Conservation (phyloP, 306 rosid species). For the Cucumis cinereus region DNA sequence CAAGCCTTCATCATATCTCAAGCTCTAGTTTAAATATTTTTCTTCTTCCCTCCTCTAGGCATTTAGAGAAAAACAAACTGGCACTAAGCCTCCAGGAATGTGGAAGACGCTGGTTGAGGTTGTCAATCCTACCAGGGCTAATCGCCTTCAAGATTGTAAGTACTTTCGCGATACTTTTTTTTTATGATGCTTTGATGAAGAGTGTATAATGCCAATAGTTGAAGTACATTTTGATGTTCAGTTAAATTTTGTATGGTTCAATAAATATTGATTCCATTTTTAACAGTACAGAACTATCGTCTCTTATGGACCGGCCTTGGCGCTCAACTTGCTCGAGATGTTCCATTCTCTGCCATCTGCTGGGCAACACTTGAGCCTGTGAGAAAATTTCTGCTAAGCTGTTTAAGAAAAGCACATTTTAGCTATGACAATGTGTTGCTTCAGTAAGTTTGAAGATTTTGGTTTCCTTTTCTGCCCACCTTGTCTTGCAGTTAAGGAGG, state of each 20-base stretch:
- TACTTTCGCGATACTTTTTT: background rate
- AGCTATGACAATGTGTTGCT: conserved; percentile 8
- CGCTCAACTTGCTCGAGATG: conserved; percentile 87
- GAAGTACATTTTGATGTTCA: background rate
- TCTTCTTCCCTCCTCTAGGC: conserved; percentile 32
- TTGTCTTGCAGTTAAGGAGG: conserved; percentile 44
- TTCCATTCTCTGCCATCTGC: conserved; percentile 93
- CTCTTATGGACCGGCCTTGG: conserved; percentile 98
- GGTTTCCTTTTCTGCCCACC: background rate
- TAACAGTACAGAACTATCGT: conserved; percentile 53
- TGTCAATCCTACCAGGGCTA: conserved; percentile 35
- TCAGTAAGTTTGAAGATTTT: conserved; percentile 15
- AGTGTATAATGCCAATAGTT: background rate
- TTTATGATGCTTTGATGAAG: background rate
- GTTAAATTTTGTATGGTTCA: background rate
- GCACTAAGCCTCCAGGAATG: conserved; percentile 62
- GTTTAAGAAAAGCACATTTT: conserved; percentile 1
- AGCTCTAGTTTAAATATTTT: background rate
- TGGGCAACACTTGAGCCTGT: conserved; percentile 97
- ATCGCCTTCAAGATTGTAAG: conserved; percentile 42
- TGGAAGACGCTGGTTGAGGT: conserved; percentile 68
- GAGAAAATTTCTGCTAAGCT: conserved; percentile 13
- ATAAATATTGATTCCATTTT: conserved; percentile 9
- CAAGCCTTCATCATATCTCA: background rate
- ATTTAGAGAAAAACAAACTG: conserved; percentile 37